Evolutionary conservation across 2,329 filamentous ascomycete species (phyloP), one percentile per base, ranked within the genome.

Genomic region (Colletotrichum sojae): DNA sequence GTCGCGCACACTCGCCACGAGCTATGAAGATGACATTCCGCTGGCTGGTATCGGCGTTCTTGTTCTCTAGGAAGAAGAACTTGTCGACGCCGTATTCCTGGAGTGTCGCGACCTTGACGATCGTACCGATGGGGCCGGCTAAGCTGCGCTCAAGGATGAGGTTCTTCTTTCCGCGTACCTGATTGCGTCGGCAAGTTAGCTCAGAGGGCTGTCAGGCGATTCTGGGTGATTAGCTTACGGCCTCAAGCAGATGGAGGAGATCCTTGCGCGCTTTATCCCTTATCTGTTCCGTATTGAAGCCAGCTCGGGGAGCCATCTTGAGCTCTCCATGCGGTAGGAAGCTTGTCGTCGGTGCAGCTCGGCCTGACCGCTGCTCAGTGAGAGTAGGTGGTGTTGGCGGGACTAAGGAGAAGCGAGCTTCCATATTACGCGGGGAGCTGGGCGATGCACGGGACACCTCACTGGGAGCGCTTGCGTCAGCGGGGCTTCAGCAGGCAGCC

Each of bases 101-200:
- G 16, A 98, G 88, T 10, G 93, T 95, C 22, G 95, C 95, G 77
- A 98, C 97, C 80, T 98, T 98, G 83, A 97, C 94, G 73, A 99
- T 92, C 69, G 95, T 88, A 69, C 95, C 94, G 74, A 99, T 88
- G 36, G 95, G 94, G 25, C 95, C 96, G 73, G 95, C 94, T 75
- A 99, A 87, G 75, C 91, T 91, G 81, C 92, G 93, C 80, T 98
- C 95, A 77, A 99, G 92, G 60, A 99, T 93, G 71, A 99, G 86
- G 77, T 98, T 98, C 87, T 99, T 99, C 89, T 98, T 99, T 75
- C 97, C 97, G 78, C 95, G 93, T 73, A 98, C 94, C 96, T 99
- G 77, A 13, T 46, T 53, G 36, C 54, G 20, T 40, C 40, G 39
- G 36, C 52, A 22, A 25, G 46, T 71, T 46, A 71, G 57, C 61